A percentile compares a stretch with the other conserved stretches of the same genome.
These are phyloP conservation scores for Xylaria sp. DNA, from an alignment of 2,329 filamentous ascomycete genomes.

Conservation along the genomic window DNA sequence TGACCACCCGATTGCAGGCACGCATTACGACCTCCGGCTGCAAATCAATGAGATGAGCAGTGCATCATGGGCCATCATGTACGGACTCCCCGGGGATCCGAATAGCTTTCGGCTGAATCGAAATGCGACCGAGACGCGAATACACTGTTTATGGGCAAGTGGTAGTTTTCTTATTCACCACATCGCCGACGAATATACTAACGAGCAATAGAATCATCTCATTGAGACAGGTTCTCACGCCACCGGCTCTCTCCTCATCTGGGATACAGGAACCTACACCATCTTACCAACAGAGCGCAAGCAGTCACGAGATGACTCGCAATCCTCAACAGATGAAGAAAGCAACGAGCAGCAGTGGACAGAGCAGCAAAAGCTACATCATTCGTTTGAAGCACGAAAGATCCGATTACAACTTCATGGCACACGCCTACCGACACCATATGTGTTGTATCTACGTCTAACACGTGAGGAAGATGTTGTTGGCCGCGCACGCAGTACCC, in stretches of 20 bases:
- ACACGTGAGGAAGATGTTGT: conserved; percentile 57
- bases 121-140: conserved; percentile 70
- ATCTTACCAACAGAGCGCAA: conserved; percentile 57
- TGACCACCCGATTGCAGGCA: conserved; percentile 75
- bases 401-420: conserved; percentile 68
- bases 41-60: conserved; percentile 76
- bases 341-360: conserved; percentile 45
- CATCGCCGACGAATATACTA: conserved; percentile 3
- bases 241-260: conserved; percentile 70
- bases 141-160: conserved; percentile 69
- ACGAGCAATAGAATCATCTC: conserved; percentile 64
- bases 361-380: conserved; percentile 61
- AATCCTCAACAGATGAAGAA: conserved; percentile 49
- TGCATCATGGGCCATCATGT: conserved; percentile 73
- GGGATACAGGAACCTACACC: conserved; percentile 71
- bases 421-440: conserved; percentile 62
- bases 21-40: conserved; percentile 75
- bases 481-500: conserved; percentile 46
- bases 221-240: conserved; percentile 66
- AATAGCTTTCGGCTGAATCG: conserved; percentile 65
- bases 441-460: conserved; percentile 66
- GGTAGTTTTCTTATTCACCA: background rate
- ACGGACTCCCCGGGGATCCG: conserved; percentile 68
- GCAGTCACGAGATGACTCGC: conserved; percentile 46
- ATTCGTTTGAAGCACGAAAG: conserved; percentile 65